phyloP scores from a whole-genome alignment of 441 rosid species.

The Aleurites moluccanus region DNA sequence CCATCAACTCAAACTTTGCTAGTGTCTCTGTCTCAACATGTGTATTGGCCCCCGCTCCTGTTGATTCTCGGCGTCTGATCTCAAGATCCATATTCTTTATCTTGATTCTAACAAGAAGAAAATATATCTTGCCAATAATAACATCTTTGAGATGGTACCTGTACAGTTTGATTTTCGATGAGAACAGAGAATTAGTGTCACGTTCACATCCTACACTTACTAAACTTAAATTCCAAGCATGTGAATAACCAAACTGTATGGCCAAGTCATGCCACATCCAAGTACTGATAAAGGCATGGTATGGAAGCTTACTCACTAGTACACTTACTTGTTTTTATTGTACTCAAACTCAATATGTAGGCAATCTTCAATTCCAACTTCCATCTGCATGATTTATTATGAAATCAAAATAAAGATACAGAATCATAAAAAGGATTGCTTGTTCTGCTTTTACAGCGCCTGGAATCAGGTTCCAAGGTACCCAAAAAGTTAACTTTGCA shows the following conservation, averaged over 20 bases:
- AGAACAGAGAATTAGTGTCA: neutral
- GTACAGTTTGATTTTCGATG: slow-evolving; percentile 30
- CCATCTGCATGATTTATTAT: slow-evolving; percentile 57
- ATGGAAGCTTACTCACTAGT: neutral
- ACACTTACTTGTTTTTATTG: slow-evolving; percentile 95
- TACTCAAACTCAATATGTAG: slow-evolving; percentile 91
- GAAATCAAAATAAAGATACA: slow-evolving; percentile 11
- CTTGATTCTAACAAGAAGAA: slow-evolving; percentile 89
- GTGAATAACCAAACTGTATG: neutral
- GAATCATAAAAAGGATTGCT: slow-evolving; percentile 12
- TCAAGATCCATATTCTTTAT: slow-evolving; percentile 96
- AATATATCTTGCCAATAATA: slow-evolving; percentile 85
- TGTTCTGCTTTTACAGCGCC: slow-evolving; percentile 6
- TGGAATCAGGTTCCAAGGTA: neutral
- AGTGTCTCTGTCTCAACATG: slow-evolving; percentile 95
- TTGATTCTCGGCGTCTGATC: slow-evolving; percentile 91
- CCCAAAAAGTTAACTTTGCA: neutral
- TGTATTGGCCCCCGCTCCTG: slow-evolving; percentile 88
- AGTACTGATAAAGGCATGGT: neutral
- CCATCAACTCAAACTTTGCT: slow-evolving; percentile 94
- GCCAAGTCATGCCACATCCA: neutral
- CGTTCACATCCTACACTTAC: neutral
- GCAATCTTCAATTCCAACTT: slow-evolving; percentile 95
- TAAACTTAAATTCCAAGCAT: neutral
- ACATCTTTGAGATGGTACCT: slow-evolving; percentile 96